Evolutionary conservation across 1,284 basidiomycete genomes (phyloP), one percentile per base, ranked within the genome.

Genomic region (Butyriboletus appendiculatus): DNA sequence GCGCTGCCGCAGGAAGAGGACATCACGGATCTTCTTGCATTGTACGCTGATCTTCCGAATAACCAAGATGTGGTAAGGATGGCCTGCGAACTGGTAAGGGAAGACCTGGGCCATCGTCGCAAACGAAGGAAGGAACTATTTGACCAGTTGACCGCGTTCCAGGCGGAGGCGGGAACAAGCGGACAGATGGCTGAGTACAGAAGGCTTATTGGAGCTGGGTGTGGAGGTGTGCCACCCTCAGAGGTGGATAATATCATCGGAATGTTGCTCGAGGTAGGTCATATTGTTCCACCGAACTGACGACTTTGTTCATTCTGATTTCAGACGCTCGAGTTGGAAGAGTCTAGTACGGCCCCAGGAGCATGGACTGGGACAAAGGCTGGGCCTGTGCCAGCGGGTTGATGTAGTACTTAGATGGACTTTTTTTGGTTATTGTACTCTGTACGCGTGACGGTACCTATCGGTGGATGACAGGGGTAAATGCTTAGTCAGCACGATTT

Each of bases 171-270:
- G 14, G 94, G 94, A 7, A 96, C 94, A 1, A 86, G 88, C 30
- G 92, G 91, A 22, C 81, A 87, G 57, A 94, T 97, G 84, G 80
- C 84, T 2, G 90, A 95, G 61, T 98, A 97, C 69, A 79, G 94
- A 59, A 79, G 87, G 57, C 73, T 97, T 50, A 93, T 97, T 63
- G 88, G 89, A 18, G 85, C 92, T 12, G 93, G 92, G 0, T 94
- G 92, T 71, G 91, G 92, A n/a, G 92, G 92, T 0, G 81, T 96
- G n/a, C 81, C 87, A 1, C 80, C 87, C 2, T 79, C 85, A 28
- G 93, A 96, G 61, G 89, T 97, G 32, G 94, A 97, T 63, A 82
- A 83, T 57, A 86, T 94, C 6, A 78, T 96, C 54, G 85, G 84
- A 40, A 88, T 91, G 80, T 74, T 96, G 42, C 78, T 93, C 24